Evolutionary conservation across 2,329 filamentous ascomycete genomes (phyloP).

Genomic region (Arthrobotrys entomopaga): DNA sequence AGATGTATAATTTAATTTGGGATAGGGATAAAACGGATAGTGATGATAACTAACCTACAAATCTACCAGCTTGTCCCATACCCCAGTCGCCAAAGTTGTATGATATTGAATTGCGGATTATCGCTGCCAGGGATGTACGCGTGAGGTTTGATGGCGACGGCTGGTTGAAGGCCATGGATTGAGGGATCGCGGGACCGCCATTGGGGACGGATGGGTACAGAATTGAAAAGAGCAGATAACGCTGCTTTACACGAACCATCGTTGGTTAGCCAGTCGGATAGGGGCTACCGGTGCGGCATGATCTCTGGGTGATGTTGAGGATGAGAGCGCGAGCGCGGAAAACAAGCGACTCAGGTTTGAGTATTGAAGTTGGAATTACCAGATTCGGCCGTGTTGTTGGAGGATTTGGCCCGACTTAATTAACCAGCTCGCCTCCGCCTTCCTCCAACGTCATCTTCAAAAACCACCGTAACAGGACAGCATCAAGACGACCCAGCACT

Average conservation of each 20-base stretch:
- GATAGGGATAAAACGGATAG: neutral
- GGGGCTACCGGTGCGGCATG: constrained; percentile 13
- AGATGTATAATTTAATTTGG: neutral
- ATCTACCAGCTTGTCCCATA: constrained; percentile 74
- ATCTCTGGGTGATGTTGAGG: neutral
- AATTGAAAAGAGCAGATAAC: constrained; percentile 94
- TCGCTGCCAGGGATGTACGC: constrained; percentile 72
- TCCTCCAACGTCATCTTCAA: constrained; percentile 9
- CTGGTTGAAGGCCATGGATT: constrained; percentile 77
- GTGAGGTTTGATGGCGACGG: constrained; percentile 80
- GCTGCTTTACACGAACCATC: constrained; percentile 97
- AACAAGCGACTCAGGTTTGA: neutral
- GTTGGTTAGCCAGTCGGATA: constrained; percentile 40
- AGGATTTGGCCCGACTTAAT: constrained; percentile 8
- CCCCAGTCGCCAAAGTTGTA: constrained; percentile 90
- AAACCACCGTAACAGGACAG: neutral
- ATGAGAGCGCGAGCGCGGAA: neutral
- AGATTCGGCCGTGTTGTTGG: neutral
- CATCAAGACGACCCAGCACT: neutral
- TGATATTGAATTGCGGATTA: constrained; percentile 76
- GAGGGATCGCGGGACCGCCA: constrained; percentile 60
- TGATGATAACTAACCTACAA: constrained; percentile 69
- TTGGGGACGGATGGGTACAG: constrained; percentile 76
- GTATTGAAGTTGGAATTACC: neutral
- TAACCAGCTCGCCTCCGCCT: constrained; percentile 2